A percentile compares a stretch with the other conserved stretches of the same genome.
Conservation (phyloP, 2,329 filamentous ascomycete genomes). For the Aureobasidium sp. region DNA sequence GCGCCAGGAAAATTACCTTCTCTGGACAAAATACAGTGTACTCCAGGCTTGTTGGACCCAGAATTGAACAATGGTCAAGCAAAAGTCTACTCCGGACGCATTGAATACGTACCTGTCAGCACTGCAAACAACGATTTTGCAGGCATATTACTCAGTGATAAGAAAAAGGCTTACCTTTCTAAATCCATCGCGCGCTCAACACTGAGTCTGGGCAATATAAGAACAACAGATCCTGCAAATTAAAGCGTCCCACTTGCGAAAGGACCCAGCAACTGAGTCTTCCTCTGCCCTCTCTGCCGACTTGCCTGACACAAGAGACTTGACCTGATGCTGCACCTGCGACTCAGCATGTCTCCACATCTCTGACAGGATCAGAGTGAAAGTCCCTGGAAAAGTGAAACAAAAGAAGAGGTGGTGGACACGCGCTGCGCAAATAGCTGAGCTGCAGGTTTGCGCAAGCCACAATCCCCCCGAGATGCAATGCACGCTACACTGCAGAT, state of each 20-base stretch:
- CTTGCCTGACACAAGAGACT: background rate
- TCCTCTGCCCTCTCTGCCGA: background rate
- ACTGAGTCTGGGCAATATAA: background rate
- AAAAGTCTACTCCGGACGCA: background rate
- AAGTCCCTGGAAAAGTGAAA: too few relatives aligned
- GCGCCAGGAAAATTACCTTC: background rate
- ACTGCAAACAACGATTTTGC: background rate
- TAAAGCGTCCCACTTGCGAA: background rate
- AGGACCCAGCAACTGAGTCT: background rate
- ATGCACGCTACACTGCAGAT: slow-evolving; percentile 9
- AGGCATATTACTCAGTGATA: background rate
- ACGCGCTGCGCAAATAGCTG: background rate
- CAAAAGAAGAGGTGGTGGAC: background rate
- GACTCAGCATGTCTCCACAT: too few relatives aligned
- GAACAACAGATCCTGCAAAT: background rate
- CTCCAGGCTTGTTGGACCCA: background rate
- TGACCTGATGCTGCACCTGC: too few relatives aligned
- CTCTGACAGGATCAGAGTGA: too few relatives aligned
- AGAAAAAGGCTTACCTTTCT: background rate
- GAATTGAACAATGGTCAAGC: background rate
- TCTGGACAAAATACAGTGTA: background rate
- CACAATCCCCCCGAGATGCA: background rate
- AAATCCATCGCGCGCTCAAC: slow-evolving; percentile 2
- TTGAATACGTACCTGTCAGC: slow-evolving; percentile 4
- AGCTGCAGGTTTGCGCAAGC: slow-evolving; percentile 5